Evolutionary conservation across 2,329 filamentous ascomycete genomes (phyloP).

Genomic region (Emmonsiellopsis sp.): DNA sequence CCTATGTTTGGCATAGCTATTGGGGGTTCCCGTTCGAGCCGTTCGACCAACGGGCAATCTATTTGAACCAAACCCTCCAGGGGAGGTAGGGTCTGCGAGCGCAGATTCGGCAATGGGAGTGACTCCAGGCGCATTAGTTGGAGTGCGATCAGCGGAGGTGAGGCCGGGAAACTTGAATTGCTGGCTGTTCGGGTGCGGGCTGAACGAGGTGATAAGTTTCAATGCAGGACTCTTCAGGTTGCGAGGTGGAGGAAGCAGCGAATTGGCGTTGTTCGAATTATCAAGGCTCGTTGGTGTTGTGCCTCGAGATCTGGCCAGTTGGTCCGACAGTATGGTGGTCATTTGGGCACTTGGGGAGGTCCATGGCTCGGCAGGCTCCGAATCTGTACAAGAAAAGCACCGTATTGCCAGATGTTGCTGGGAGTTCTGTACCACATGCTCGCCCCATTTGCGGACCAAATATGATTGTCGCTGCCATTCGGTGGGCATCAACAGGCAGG

Average conservation of each 20-base stretch:
- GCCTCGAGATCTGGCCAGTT: conserved; percentile 40
- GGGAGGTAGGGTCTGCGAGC: conserved; percentile 48
- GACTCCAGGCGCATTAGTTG: conserved; percentile 64
- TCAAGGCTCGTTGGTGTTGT: conserved; percentile 2
- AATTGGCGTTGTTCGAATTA: conserved; percentile 44
- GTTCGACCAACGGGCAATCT: conserved; percentile 55
- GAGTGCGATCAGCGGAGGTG: conserved; percentile 53
- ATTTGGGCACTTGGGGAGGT: conserved; percentile 69
- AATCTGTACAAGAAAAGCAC: conserved; percentile 83
- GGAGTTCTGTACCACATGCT: conserved; percentile 75
- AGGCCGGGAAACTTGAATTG: conserved; percentile 56
- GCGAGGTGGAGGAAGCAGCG: conserved; percentile 46
- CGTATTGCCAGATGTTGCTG: conserved; percentile 85
- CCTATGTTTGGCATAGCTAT: conserved; percentile 53
- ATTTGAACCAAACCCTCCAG: conserved; percentile 54
- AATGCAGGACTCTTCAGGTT: conserved; percentile 63
- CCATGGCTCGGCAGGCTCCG: conserved; percentile 80
- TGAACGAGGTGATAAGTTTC: conserved; percentile 87
- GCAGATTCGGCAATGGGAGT: conserved; percentile 82
- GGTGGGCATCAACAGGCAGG: conserved; percentile 68
- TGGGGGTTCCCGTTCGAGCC: conserved; percentile 52
- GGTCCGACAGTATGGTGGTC: conserved; percentile 39
- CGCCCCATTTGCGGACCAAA: conserved; percentile 89
- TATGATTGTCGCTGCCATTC: conserved; percentile 89
- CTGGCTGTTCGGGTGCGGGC: conserved; percentile 27